phyloP scores from a whole-genome alignment of 179 eudicot genomes.

The Actinidia arguta region DNA sequence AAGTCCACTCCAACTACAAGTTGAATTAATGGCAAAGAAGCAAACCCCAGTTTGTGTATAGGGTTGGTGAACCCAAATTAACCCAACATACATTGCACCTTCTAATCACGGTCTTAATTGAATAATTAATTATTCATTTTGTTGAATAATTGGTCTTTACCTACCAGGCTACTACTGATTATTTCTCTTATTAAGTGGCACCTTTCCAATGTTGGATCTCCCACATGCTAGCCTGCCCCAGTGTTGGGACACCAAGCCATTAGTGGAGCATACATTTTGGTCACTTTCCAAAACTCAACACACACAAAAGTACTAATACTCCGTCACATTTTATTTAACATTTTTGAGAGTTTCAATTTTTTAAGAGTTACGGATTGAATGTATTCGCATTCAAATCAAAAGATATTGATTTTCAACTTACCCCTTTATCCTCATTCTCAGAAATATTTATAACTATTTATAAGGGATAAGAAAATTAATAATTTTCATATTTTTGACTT shows the following conservation, averaged over 20 bases:
- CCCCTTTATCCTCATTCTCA: too few species aligned
- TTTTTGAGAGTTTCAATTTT: too few species aligned
- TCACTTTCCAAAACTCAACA: not conserved
- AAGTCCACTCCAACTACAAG: constrained; percentile 1
- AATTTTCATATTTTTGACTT: too few species aligned
- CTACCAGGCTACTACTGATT: constrained; percentile 11
- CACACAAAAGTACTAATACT: not conserved
- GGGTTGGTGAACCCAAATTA: not conserved
- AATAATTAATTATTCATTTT: not conserved
- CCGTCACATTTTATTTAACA: not conserved
- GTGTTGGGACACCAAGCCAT: not conserved
- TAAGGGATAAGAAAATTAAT: too few species aligned
- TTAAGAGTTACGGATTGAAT: too few species aligned
- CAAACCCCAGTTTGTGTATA: not conserved
- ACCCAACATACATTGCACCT: not conserved
- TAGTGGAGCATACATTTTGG: not conserved
- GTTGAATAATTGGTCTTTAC: not conserved
- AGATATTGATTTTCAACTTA: too few species aligned
- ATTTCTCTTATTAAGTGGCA: not conserved
- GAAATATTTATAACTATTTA: too few species aligned
- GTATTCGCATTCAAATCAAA: too few species aligned
- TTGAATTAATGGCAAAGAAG: not conserved
- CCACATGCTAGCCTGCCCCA: not conserved
- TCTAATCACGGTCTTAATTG: not conserved
- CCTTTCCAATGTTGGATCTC: not conserved